phyloP scores from a whole-genome alignment of 1,139 yeast species.

The Geotrichum siamense region DNA sequence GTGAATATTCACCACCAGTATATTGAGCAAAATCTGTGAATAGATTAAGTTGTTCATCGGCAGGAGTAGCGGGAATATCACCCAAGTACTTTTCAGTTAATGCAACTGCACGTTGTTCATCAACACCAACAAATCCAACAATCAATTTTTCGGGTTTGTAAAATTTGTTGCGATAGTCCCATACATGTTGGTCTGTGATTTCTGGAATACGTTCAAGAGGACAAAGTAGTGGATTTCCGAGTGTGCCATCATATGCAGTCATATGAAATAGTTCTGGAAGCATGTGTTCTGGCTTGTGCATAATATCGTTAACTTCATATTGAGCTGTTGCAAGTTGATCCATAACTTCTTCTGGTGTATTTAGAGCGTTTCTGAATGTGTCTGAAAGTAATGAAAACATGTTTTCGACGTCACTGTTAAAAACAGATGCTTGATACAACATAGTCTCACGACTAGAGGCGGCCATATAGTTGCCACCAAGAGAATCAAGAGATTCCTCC shows the following conservation, averaged over 20 bases:
- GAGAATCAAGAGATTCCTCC: conserved; percentile 64
- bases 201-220: conserved; percentile 60
- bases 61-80: conserved; percentile 42
- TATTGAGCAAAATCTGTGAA: conserved; percentile 47
- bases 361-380: conserved; percentile 63
- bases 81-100: conserved; percentile 61
- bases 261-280: conserved; percentile 84
- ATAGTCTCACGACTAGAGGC: conserved; percentile 87
- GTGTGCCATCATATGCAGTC: conserved; percentile 69
- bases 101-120: conserved; percentile 60
- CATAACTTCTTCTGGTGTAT: conserved; percentile 61
- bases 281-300: conserved; percentile 77
- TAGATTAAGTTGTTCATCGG: conserved; percentile 20
- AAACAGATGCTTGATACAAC: conserved; percentile 91
- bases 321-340: conserved; percentile 70
- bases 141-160: conserved; percentile 80
- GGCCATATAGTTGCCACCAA: conserved; percentile 95
- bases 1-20: conserved; percentile 67
- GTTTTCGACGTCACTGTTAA: conserved; percentile 73
- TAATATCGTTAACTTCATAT: conserved; percentile 76
- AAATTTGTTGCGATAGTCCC: conserved; percentile 57
- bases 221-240: conserved; percentile 82
- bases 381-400: conserved; percentile 80
- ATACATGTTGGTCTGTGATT: conserved; percentile 48
- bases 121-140: conserved; percentile 82